Evolutionary conservation across 768 basidiomycete species (phyloP), one percentile per base, ranked within the genome.

Genomic region (Lentinula detonsa): DNA sequence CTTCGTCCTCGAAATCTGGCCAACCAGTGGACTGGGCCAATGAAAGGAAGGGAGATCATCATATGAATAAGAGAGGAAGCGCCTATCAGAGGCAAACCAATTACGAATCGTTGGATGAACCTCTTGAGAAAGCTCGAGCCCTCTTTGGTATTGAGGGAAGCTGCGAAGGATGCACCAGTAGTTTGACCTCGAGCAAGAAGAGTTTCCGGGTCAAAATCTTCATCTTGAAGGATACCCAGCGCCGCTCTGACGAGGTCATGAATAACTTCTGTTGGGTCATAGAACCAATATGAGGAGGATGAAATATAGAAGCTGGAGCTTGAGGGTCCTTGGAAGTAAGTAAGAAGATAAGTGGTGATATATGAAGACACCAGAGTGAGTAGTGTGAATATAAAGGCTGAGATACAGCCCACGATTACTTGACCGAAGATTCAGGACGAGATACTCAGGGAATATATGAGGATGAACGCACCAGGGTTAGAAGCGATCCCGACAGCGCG

Each of bases 11-110:
- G 75, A 66, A 85, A 85, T 23, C 88, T 81, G 33, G 87, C 86
- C 46, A 91, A 65, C 80, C 85, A 86, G 55, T 90, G 87, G 43
- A 91, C 70, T 13, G 90, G 89, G 0, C 80, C 84, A 50, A 90
- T 76, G 60, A 87, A 70, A 23, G 85, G 87, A 6, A 85, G 69
- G 3, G 88, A 83, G 10, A 85, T 63, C 15, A 93, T 71, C 82
- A 90, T 82, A 57, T 90, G 88, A 16, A 91, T 81, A 46, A 93
- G 71, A 15, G 88, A 91, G 18, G 84, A 84, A 43, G 88, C 89
- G 9, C 91, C 90, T 11, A 93, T 80, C 60, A 92, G 78, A 33
- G 91, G 90, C 13, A 93, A 75, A 23, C 91, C 91, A 28, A 93
- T 70, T 11, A 93, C 65, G 69, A 93, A 87, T n/a, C 90, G 85